Evolutionary conservation across 108 stramenopile genomes (phyloP).

Genomic region (Skeletonema potamos): DNA sequence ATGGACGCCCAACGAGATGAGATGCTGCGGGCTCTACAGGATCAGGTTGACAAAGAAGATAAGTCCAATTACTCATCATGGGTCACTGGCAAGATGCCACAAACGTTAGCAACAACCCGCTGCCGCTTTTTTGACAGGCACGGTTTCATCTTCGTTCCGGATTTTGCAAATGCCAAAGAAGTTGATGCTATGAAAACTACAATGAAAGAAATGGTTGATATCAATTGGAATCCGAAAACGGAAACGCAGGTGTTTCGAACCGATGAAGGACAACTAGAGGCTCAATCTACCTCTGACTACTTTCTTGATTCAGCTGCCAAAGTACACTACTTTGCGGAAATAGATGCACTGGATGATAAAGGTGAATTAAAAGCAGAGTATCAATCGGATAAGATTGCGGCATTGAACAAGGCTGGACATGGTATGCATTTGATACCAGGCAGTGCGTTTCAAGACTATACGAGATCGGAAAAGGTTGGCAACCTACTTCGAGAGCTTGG

Average conservation of each 20-base stretch:
- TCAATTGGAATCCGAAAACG: slow-evolving; percentile 57
- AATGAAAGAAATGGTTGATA: slow-evolving; percentile 59
- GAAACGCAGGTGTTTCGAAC: slow-evolving; percentile 75
- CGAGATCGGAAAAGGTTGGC: slow-evolving; percentile 54
- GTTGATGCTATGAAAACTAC: slow-evolving; percentile 58
- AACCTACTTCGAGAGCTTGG: slow-evolving; percentile 68
- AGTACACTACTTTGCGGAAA: slow-evolving; percentile 89
- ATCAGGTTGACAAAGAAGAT: neutral
- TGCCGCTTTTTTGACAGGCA: slow-evolving; percentile 68
- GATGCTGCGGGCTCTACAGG: neutral
- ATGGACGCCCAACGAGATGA: neutral
- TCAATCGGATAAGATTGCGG: slow-evolving; percentile 56
- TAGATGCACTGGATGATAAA: slow-evolving; percentile 57
- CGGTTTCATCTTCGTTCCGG: slow-evolving; percentile 57
- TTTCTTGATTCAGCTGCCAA: slow-evolving; percentile 80
- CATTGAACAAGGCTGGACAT: slow-evolving; percentile 93
- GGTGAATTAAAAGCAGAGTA: slow-evolving; percentile 43
- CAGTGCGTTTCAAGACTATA: slow-evolving; percentile 71
- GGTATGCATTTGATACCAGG: slow-evolving; percentile 75
- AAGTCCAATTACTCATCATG: neutral
- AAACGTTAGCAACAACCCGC: neutral
- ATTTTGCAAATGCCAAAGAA: slow-evolving; percentile 44
- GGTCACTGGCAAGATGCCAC: neutral
- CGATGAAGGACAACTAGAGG: slow-evolving; percentile 63
- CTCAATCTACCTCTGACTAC: slow-evolving; percentile 78